phyloP scores from a whole-genome alignment of 257 asterid genomes.

The Prunella vulgaris region DNA sequence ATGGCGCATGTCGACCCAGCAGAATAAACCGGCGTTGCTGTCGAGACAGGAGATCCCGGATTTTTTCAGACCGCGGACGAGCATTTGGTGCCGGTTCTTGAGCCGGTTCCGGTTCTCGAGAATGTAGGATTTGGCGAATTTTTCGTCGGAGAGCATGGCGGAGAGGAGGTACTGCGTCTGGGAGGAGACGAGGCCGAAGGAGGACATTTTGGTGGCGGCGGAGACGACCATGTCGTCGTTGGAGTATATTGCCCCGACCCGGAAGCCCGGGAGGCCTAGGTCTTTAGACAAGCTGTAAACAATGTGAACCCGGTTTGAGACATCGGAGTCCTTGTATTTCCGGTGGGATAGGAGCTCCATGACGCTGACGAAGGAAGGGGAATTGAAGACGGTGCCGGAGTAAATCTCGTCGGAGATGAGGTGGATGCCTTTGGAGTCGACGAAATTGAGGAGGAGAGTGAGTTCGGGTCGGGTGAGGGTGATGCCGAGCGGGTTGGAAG shows the following conservation, averaged over 20 bases:
- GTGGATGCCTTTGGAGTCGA: conserved; percentile 38
- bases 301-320: conserved; percentile 48
- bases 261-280: conserved; percentile 62
- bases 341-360: conserved; percentile 32
- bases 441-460: conserved; percentile 35
- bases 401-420: conserved; percentile 63
- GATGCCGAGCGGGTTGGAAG: conserved; percentile 58
- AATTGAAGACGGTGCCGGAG: conserved; percentile 50
- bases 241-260: conserved; percentile 60
- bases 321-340: conserved; percentile 11
- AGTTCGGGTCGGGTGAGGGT: conserved; percentile 38
- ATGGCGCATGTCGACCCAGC: conserved; percentile 64
- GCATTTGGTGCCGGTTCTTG: conserved; percentile 32
- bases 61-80: conserved; percentile 35
- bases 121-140: conserved; percentile 32
- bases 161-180: conserved; percentile 57
- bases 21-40: conserved; percentile 53
- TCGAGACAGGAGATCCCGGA: conserved; percentile 41
- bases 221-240: conserved; percentile 40
- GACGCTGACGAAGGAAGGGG: conserved; percentile 41
- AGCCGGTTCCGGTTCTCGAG: conserved; percentile 44
- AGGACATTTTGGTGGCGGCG: conserved; percentile 60
- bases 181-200: conserved; percentile 57
- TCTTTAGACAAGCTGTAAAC: conserved; percentile 62
- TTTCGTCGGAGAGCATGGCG: conserved; percentile 48